A percentile compares a stretch with the other conserved stretches of the same genome.
phyloP scores from a whole-genome alignment of 805 yeast genomes.

The Lachancea thermotolerans region DNA sequence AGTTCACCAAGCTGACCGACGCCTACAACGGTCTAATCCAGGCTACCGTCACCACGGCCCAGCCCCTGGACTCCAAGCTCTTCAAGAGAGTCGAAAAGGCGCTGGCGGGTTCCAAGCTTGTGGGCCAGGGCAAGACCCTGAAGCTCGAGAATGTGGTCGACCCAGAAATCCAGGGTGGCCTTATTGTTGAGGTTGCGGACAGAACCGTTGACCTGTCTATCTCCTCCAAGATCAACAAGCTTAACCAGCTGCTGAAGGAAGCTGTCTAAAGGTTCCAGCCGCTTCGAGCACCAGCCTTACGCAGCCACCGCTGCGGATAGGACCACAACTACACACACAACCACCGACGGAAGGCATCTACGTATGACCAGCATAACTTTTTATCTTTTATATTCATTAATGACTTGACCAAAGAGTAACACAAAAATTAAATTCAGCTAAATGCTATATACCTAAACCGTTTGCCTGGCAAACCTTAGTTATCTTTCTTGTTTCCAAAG shows the following conservation, averaged over 20 bases:
- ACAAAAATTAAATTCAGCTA: too few species aligned
- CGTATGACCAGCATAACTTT: slow-evolving; percentile 6
- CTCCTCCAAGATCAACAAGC: slow-evolving; percentile 74
- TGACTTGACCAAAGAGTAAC: slow-evolving; percentile 4
- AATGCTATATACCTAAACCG: not conserved
- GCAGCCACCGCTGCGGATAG: not conserved
- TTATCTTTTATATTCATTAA: slow-evolving; percentile 9
- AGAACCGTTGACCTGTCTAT: slow-evolving; percentile 92
- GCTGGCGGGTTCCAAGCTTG: slow-evolving; percentile 68
- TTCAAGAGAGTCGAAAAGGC: slow-evolving; percentile 74
- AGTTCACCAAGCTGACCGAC: slow-evolving; percentile 72
- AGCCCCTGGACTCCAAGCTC: slow-evolving; percentile 73
- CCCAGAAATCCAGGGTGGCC: slow-evolving; percentile 92
- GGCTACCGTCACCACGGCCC: slow-evolving; percentile 86
- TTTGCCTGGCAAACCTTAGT: not conserved
- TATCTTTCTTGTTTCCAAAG: slow-evolving; percentile 6
- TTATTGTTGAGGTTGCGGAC: slow-evolving; percentile 93
- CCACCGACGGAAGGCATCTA: not conserved
- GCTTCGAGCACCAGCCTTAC: not conserved
- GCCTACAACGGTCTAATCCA: slow-evolving; percentile 90
- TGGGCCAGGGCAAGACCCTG: slow-evolving; percentile 81
- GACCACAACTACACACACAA: not conserved
- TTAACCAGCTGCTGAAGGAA: slow-evolving; percentile 84
- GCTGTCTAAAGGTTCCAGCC: slow-evolving; percentile 48
- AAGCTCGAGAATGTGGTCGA: slow-evolving; percentile 76